Evolutionary conservation across 106 monocot genomes (phyloP).

Genomic region (Dendrobium officinale): DNA sequence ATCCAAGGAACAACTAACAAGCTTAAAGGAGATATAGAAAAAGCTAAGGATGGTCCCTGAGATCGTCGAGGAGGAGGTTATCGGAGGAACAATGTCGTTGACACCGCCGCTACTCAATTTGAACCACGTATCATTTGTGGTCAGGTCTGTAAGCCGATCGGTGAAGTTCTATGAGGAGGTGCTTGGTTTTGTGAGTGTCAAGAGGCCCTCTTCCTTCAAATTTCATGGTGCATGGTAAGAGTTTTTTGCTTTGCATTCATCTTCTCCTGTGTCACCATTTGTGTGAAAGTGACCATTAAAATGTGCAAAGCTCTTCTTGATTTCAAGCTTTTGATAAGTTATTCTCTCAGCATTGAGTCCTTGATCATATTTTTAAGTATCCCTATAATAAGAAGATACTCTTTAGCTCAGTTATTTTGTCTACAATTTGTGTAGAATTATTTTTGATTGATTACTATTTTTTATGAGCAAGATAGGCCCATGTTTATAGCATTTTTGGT

Average conservation of each 20-base stretch:
- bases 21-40: background rate
- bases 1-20: background rate
- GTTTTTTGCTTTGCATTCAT: background rate
- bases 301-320: background rate
- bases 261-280: too few relatives aligned
- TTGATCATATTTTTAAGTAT: too few relatives aligned
- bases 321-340: background rate
- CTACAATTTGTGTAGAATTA: background rate
- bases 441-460: background rate
- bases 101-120: conserved; percentile 32
- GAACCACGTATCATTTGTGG: conserved; percentile 64
- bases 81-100: background rate
- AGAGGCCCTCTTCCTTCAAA: conserved; percentile 58
- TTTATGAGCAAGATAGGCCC: too few relatives aligned
- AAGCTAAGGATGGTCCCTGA: conserved; percentile 25
- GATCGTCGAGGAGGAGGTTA: conserved; percentile 30
- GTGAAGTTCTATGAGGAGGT: conserved; percentile 62
- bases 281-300: too few relatives aligned
- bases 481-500: too few relatives aligned
- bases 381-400: too few relatives aligned
- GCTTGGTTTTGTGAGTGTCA: conserved; percentile 46
- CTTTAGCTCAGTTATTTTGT: background rate
- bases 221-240: conserved; percentile 61
- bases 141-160: conserved; percentile 38
- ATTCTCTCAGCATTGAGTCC: too few relatives aligned